phyloP scores from a whole-genome alignment of 805 yeast species.

The Myxozyma neotropica region DNA sequence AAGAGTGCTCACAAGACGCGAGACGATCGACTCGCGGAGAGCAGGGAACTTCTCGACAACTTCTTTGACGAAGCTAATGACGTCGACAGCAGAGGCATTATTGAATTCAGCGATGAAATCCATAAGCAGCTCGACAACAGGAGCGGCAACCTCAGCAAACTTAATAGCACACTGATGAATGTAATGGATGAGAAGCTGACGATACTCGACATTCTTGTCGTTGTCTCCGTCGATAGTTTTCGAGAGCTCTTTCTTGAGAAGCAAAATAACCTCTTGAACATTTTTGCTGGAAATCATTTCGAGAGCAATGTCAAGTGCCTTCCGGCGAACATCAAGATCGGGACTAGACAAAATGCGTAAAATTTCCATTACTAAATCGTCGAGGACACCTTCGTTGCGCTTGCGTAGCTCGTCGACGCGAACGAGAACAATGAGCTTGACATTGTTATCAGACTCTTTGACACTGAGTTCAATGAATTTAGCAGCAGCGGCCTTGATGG shows the following conservation, averaged over 20 bases:
- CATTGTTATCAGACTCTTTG: conserved; percentile 92
- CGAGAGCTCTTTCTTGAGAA: conserved; percentile 87
- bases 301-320: conserved; percentile 83
- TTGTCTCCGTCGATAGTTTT: conserved; percentile 67
- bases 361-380: conserved; percentile 81
- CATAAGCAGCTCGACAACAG: conserved; percentile 82
- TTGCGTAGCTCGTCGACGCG: conserved; percentile 75
- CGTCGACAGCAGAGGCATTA: conserved; percentile 84
- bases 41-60: conserved; percentile 90
- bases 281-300: conserved; percentile 80
- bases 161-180: conserved; percentile 86
- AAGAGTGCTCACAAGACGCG: conserved; percentile 63
- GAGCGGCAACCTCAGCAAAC: conserved; percentile 88
- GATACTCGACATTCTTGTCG: conserved; percentile 81
- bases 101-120: conserved; percentile 85
- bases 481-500: conserved; percentile 75
- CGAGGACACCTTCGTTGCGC: conserved; percentile 77
- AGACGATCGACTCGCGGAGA: conserved; percentile 64
- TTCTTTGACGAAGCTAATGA: conserved; percentile 88
- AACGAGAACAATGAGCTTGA: conserved; percentile 88
- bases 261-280: conserved; percentile 89
- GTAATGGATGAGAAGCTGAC: conserved; percentile 83
- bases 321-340: conserved; percentile 86
- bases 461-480: conserved; percentile 86
- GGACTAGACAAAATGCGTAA: conserved; percentile 83